Percentiles rank a stretch among this genome's conserved stretches.
Evolutionary conservation across 78 protist species (phyloP).

Genomic region (Reticulomyxa filosa): DNA sequence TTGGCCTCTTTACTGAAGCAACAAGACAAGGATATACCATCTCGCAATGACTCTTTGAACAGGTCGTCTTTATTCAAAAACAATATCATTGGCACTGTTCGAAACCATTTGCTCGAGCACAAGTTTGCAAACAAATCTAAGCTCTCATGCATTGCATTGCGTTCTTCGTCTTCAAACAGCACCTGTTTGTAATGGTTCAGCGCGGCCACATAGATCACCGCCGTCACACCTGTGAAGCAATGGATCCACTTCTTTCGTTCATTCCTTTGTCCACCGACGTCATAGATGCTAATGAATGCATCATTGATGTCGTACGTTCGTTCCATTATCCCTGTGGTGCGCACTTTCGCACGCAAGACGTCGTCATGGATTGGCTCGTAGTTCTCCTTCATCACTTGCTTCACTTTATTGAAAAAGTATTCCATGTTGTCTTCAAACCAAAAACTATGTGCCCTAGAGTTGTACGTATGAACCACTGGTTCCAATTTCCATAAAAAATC

Average conservation of each 20-base stretch:
- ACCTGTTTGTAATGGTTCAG: slow-evolving; percentile 2
- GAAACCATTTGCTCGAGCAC: slow-evolving; percentile 66
- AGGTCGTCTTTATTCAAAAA: slow-evolving; percentile 58
- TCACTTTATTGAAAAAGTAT: slow-evolving; percentile 13
- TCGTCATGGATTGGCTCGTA: slow-evolving; percentile 68
- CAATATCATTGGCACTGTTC: slow-evolving; percentile 61
- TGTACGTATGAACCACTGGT: no score
- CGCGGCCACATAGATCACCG: slow-evolving; percentile 48
- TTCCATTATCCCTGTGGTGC: slow-evolving; percentile 62
- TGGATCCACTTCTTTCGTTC: slow-evolving; percentile 86
- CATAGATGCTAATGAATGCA: slow-evolving; percentile 17
- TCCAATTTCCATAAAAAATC: no score
- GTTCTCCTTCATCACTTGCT: slow-evolving; percentile 25
- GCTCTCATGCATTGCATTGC: slow-evolving; percentile 62
- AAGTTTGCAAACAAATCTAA: slow-evolving; percentile 65
- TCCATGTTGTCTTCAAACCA: neutral
- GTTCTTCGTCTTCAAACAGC: neutral
- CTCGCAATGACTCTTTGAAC: slow-evolving; percentile 1
- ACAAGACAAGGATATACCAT: no score
- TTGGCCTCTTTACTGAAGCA: no score
- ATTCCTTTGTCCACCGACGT: slow-evolving; percentile 61
- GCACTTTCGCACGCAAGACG: slow-evolving; percentile 61
- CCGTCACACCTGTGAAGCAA: slow-evolving; percentile 76
- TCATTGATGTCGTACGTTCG: neutral
- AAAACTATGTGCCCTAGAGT: no score